Percentiles rank a stretch among this genome's conserved stretches.
phyloP scores from a whole-genome alignment of 2,329 filamentous ascomycete species.

The Ascochyta rabiei region DNA sequence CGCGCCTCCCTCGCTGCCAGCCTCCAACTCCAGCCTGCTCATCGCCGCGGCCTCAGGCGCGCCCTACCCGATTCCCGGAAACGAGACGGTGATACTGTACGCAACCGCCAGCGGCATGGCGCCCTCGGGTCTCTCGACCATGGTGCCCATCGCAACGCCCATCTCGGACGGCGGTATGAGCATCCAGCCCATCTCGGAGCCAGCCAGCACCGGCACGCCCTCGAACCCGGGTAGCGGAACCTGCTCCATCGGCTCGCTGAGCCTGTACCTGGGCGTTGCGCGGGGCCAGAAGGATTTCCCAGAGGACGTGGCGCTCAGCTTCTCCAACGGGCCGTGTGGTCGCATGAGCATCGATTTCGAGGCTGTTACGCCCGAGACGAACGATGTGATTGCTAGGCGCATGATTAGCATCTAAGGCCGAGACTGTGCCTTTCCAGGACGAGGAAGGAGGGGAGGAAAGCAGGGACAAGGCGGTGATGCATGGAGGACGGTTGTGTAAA shows the following conservation, averaged over 20 bases:
- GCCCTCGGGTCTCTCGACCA: not conserved
- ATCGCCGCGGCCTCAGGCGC: constrained; percentile 4
- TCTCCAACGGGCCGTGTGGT: constrained; percentile 35
- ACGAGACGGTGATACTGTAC: constrained; percentile 4
- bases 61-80: constrained; percentile 3
- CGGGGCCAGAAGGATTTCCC: constrained; percentile 25
- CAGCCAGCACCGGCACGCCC: constrained; percentile 4
- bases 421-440: not conserved
- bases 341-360: constrained; percentile 17
- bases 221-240: not conserved
- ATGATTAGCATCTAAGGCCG: not conserved
- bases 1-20: constrained; percentile 5
- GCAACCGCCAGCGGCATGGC: constrained; percentile 5
- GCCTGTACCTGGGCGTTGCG: constrained; percentile 28
- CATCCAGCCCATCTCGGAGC: constrained; percentile 7
- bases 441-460: not conserved
- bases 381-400: not conserved
- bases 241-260: constrained; percentile 17
- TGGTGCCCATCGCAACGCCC: constrained; percentile 8
- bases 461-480: not conserved
- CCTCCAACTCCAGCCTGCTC: constrained; percentile 5
- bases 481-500: not conserved
- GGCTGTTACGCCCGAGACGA: not conserved
- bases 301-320: constrained; percentile 18
- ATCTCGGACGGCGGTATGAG: not conserved